Evolutionary conservation across 1,139 yeast genomes (phyloP), one percentile per base, ranked within the genome.

Genomic region (Kodamaea fungicola): DNA sequence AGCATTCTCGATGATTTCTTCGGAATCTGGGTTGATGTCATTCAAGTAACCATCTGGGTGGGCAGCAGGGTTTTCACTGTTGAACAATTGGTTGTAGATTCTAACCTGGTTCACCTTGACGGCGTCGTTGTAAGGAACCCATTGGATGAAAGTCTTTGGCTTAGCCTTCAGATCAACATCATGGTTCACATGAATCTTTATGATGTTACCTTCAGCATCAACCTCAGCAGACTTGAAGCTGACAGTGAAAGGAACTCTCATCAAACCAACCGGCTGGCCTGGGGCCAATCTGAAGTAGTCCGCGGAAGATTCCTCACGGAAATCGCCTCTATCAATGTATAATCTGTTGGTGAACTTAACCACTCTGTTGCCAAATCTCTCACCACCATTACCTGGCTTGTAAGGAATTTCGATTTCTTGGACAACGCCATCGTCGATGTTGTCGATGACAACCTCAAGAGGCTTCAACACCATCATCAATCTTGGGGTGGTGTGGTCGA

Each of bases 131-230:
- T 78, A 78, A 32, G 97, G 96, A 39, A 94, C 81, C 99, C 99
- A 94, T 67, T 94, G 98, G 56, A 94, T 89, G 57, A 72, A 94
- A 2, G 98, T 89, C 74, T 90, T 92, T 51, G 97, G 97, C 55
- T 75, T 72, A 39, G 37, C 38, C 53, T 74, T 76, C 35, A 70
- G 64, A 40, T 76, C 86, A 47, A 78, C 78, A 55, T 89, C 88
- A 59, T 92, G 92, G 54, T 83, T 78, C 33, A 86, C 96, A 48
- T 83, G 82, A 41, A 94, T 78, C 61, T 78, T 80, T 12, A 68
- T 66, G 37, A 89, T 76, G 35, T 75, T 69, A 19, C 96, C 97
- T 1, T 62, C 48, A 16, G 59, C 68, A 51, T 83, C 83, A 52
- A 71, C 78, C 47, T 82, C 86, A 42, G 80, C 75, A 31, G 81